Evolutionary conservation across 2,329 filamentous ascomycete genomes (phyloP).

Genomic region (Pestalotiopsis sp.): DNA sequence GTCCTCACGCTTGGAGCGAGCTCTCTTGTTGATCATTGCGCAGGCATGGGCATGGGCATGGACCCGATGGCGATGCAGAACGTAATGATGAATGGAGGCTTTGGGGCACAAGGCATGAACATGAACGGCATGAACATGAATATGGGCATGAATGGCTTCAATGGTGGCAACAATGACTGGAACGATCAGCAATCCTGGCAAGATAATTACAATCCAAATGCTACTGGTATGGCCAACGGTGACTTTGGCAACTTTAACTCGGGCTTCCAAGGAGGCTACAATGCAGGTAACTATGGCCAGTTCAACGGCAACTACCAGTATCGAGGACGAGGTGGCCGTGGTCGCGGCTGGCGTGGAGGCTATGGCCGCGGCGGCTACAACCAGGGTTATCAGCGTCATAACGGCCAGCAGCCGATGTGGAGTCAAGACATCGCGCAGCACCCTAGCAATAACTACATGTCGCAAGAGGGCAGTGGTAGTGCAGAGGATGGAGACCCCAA

Average conservation of each 20-base stretch:
- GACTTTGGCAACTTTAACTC: slow-evolving; percentile 78
- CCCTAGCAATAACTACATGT: slow-evolving; percentile 16
- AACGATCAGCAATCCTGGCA: slow-evolving; percentile 81
- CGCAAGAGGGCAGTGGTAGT: slow-evolving; percentile 21
- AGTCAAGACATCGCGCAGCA: slow-evolving; percentile 24
- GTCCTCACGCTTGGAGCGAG: neutral
- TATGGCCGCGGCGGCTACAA: slow-evolving; percentile 60
- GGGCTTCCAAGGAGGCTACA: slow-evolving; percentile 75
- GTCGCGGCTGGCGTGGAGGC: slow-evolving; percentile 45
- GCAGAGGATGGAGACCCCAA: slow-evolving; percentile 19
- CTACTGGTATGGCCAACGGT: slow-evolving; percentile 77
- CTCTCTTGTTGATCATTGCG: slow-evolving; percentile 12
- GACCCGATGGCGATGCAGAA: slow-evolving; percentile 75
- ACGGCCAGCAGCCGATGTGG: slow-evolving; percentile 23
- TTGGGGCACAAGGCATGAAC: slow-evolving; percentile 73
- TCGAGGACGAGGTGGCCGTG: slow-evolving; percentile 63
- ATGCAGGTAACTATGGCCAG: slow-evolving; percentile 80
- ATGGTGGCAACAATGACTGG: slow-evolving; percentile 74
- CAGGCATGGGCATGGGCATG: slow-evolving; percentile 86
- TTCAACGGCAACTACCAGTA: slow-evolving; percentile 75
- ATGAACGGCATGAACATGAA: slow-evolving; percentile 74
- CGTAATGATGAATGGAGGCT: slow-evolving; percentile 78
- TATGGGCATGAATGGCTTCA: slow-evolving; percentile 72
- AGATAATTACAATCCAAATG: slow-evolving; percentile 90
- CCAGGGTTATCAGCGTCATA: slow-evolving; percentile 38